These are phyloP conservation scores for Xylaria cubensis DNA, from an alignment of 495 filamentous ascomycete species.

Conservation along the genomic window DNA sequence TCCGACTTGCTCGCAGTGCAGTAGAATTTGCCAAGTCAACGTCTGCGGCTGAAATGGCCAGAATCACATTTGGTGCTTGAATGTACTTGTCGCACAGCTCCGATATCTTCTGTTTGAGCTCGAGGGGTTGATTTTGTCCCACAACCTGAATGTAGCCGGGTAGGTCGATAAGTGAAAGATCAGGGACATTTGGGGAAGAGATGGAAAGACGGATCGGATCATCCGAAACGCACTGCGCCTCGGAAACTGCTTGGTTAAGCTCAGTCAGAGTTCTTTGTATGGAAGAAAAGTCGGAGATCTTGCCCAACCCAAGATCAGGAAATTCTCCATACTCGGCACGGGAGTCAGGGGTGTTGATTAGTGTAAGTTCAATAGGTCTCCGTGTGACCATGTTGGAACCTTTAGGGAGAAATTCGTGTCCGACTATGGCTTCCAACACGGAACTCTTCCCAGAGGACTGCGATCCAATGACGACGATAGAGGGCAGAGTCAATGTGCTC, in stretches of 20 bases:
- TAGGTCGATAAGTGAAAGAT: constrained; percentile 94
- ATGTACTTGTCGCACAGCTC: constrained; percentile 99
- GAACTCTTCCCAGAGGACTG: constrained; percentile 99
- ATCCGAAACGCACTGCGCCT: constrained; percentile 88
- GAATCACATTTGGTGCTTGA: constrained; percentile 90
- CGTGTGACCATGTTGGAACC: constrained; percentile 98
- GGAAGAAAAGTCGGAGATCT: constrained; percentile 89
- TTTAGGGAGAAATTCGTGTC: constrained; percentile 97
- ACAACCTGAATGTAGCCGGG: constrained; percentile 97
- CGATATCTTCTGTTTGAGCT: constrained; percentile 93
- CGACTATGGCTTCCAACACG: constrained; percentile 95
- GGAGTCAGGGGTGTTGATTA: constrained; percentile 93
- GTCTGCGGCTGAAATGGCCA: constrained; percentile 97
- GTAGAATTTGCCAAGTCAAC: constrained; percentile 97
- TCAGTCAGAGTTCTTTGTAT: constrained; percentile 95
- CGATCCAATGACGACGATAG: constrained; percentile 97
- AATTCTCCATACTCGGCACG: constrained; percentile 96
- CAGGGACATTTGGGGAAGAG: constrained; percentile 92
- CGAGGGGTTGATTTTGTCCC: constrained; percentile 84
- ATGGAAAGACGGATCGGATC: constrained; percentile 96
- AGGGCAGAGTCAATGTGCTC: constrained; percentile 82
- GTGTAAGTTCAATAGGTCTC: constrained; percentile 92
- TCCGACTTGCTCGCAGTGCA: constrained; percentile 84
- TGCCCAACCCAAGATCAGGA: constrained; percentile 86
- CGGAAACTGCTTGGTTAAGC: constrained; percentile 90